Evolutionary conservation across 768 basidiomycete species (phyloP), one percentile per base, ranked within the genome.

Genomic region (Termitomyces sp.): DNA sequence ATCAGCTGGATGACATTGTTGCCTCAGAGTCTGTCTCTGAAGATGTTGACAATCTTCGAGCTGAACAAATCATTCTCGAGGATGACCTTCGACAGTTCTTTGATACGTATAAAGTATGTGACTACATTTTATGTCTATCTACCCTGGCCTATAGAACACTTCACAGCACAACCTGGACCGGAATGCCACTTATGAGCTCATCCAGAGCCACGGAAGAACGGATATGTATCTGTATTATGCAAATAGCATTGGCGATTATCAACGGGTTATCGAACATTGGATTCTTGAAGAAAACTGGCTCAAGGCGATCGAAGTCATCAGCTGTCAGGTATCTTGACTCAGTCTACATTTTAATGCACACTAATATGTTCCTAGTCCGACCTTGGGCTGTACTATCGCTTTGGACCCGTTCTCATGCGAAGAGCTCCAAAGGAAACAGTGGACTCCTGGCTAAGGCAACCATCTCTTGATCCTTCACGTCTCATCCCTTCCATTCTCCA

Each of bases 141-240:
- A 0, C n/a, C 7, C 17, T 19, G 25, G 14, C 34, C 12, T 1
- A 39, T 30, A 3, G 6, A 32, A 25, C 23, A n/a, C 49, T 35
- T 27, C 10, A n/a, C 56, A 97, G 94, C 79, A 77, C 61, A 89
- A 95, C 69, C 78, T 99, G 35, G 91, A 98, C 62, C 82, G 82
- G 11, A 78, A 82, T 51, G 94, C 94, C 4, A 81, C 91, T 3
- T 98, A 95, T 67, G 95, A 97, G 59, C 82, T 98, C 28, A 95
- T 98, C 54, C 87, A 91, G 70, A 86, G 88, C 5, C 96, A 99
- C 68, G 97, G 97, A 2, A 80, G 94, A 41, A 91, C 86, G 9
- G 94, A 98, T 66, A 86, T 98, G 74, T 91, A 94, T 58, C 78
- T 99, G 10, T 88, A 91, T 71, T 98, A 85, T 67, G 96, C 97